Percentiles rank a stretch among this genome's conserved stretches.
Evolutionary conservation across 192 early-diverging fungal species (phyloP).

Genomic region (Coemansia sp.): DNA sequence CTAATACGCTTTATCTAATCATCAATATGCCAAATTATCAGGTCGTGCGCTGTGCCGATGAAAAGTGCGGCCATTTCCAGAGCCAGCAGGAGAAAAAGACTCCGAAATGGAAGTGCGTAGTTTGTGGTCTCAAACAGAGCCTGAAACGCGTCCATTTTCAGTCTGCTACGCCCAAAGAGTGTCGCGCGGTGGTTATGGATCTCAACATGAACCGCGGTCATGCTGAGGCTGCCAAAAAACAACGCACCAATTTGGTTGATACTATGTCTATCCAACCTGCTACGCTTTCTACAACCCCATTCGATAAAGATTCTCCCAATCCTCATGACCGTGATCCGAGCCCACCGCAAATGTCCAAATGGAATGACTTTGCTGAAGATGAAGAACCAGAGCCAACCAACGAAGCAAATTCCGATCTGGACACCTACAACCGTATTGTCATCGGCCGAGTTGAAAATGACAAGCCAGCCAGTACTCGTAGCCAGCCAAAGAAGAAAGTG

Average conservation of each 20-base stretch:
- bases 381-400: slow-evolving; percentile 1
- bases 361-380: slow-evolving; percentile 17
- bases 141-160: slow-evolving; percentile 42
- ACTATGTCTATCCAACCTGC: too few species aligned
- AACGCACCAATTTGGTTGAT: background rate
- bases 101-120: slow-evolving; percentile 50
- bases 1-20: background rate
- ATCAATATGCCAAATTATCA: slow-evolving; percentile 44
- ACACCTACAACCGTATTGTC: slow-evolving; percentile 19
- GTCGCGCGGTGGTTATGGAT: slow-evolving; percentile 39
- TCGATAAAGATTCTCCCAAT: background rate
- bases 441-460: slow-evolving; percentile 7
- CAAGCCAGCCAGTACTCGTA: background rate
- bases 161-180: slow-evolving; percentile 43
- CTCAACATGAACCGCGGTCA: slow-evolving; percentile 47
- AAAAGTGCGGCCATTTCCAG: slow-evolving; percentile 47
- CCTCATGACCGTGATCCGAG: background rate
- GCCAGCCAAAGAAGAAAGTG: background rate
- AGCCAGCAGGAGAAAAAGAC: slow-evolving; percentile 54
- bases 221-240: slow-evolving; percentile 8
- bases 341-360: slow-evolving; percentile 13
- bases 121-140: slow-evolving; percentile 52
- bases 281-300: background rate
- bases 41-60: slow-evolving; percentile 50
- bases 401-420: slow-evolving; percentile 2